Conservation (phyloP, 2,329 filamentous ascomycete genomes). For the Epichloe festucae region DNA sequence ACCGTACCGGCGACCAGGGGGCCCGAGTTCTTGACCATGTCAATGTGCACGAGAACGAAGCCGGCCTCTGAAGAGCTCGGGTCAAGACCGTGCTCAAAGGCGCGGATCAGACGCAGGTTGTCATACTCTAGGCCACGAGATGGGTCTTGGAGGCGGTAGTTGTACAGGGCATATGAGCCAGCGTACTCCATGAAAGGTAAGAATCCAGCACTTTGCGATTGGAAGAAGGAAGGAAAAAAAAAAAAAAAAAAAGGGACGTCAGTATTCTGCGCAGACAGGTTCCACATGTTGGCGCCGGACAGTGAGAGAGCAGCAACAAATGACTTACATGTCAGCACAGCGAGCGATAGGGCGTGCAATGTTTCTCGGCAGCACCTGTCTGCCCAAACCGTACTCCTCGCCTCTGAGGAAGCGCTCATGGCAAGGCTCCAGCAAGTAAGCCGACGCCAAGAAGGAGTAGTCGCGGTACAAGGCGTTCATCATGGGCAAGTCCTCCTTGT, state of each 20-base stretch:
- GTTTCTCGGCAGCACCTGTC: slow-evolving; percentile 57
- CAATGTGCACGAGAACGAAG: slow-evolving; percentile 90
- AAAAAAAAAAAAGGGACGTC: neutral
- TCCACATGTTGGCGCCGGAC: too few relatives aligned
- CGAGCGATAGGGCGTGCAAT: slow-evolving; percentile 73
- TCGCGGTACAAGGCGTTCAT: slow-evolving; percentile 84
- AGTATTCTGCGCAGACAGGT: neutral
- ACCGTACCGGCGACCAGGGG: slow-evolving; percentile 62
- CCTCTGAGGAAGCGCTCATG: slow-evolving; percentile 61
- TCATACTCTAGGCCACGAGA: slow-evolving; percentile 43
- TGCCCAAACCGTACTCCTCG: slow-evolving; percentile 64
- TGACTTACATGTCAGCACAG: slow-evolving; percentile 70
- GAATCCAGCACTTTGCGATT: slow-evolving; percentile 46
- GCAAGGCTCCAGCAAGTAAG: slow-evolving; percentile 84
- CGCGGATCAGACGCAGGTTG: slow-evolving; percentile 73
- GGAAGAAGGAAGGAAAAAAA: neutral
- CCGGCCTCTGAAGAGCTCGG: slow-evolving; percentile 81
- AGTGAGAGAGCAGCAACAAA: neutral
- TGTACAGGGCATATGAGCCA: slow-evolving; percentile 55
- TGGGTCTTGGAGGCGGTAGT: slow-evolving; percentile 49
- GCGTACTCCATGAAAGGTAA: slow-evolving; percentile 87
- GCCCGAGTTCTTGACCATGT: slow-evolving; percentile 84
- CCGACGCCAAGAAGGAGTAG: slow-evolving; percentile 81
- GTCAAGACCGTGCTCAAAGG: slow-evolving; percentile 82
- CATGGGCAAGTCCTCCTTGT: slow-evolving; percentile 58